Conservation (phyloP, 495 filamentous ascomycete species). For the Staphylotrichum longicolle region DNA sequence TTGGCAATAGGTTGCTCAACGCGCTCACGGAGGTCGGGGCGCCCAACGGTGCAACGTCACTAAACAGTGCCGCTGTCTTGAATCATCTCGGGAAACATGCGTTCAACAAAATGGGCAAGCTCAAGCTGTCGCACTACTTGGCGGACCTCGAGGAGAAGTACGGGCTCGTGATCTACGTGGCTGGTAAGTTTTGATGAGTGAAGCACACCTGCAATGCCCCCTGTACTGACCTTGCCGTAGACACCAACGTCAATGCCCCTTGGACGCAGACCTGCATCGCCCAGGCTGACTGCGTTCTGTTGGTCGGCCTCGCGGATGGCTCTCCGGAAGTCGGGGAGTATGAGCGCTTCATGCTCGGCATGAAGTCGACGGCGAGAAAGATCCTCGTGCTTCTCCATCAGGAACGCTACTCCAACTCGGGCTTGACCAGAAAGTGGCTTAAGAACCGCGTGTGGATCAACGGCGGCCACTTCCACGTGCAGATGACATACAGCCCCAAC, state of each 20-base stretch:
- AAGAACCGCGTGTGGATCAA: conserved; percentile 97
- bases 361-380: conserved; percentile 95
- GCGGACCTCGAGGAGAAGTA: conserved; percentile 98
- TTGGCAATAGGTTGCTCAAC: conserved; percentile 82
- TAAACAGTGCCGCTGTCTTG: conserved; percentile 90
- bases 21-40: conserved; percentile 86
- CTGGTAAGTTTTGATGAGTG: conserved; percentile 53
- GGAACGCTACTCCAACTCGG: conserved; percentile 82
- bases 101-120: conserved; percentile 94
- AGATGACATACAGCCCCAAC: conserved; percentile 86
- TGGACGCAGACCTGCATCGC: conserved; percentile 98
- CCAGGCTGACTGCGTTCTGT: conserved; percentile 91
- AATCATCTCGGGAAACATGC: conserved; percentile 94
- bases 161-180: conserved; percentile 91
- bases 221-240: conserved; percentile 38
- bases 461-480: conserved; percentile 96
- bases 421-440: conserved; percentile 83
- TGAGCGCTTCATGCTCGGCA: conserved; percentile 89
- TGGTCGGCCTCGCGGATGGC: conserved; percentile 88
- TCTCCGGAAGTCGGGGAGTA: conserved; percentile 92
- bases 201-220: conserved; percentile 15
- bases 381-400: conserved; percentile 90
- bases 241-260: conserved; percentile 91
- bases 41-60: conserved; percentile 81
- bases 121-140: conserved; percentile 93